Evolutionary conservation across 2,329 filamentous ascomycete genomes (phyloP).

Genomic region (Ophiostoma australiae): DNA sequence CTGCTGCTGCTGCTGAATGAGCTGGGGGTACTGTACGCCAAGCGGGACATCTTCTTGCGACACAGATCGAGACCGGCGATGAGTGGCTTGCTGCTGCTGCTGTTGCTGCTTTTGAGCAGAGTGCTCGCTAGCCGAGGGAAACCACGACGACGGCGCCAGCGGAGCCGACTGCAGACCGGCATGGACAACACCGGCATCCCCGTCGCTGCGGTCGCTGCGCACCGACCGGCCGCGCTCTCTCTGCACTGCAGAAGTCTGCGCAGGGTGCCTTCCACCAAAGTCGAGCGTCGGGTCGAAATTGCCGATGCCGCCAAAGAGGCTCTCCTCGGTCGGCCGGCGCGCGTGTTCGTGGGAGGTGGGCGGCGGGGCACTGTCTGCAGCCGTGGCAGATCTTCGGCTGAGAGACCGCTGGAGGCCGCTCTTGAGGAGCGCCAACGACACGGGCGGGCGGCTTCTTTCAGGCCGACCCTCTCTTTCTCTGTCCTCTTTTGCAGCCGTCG

Average conservation of each 20-base stretch:
- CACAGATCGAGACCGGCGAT: background rate
- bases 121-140: constrained; percentile 37
- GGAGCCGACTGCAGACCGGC: constrained; percentile 4
- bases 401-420: constrained; percentile 35
- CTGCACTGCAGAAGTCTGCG: background rate
- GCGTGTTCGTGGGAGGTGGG: constrained; percentile 32
- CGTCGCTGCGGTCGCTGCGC: constrained; percentile 33
- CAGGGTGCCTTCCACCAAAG: constrained; percentile 48
- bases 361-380: constrained; percentile 22
- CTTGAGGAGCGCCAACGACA: constrained; percentile 18
- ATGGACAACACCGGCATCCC: background rate
- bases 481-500: background rate
- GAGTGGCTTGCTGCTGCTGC: background rate
- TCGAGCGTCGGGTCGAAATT: constrained; percentile 63
- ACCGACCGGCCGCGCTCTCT: constrained; percentile 40
- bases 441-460: background rate
- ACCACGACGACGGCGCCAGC: constrained; percentile 33
- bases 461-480: background rate
- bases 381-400: constrained; percentile 16
- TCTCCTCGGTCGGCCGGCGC: constrained; percentile 44
- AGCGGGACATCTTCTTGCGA: constrained; percentile 25
- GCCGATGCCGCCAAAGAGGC: constrained; percentile 56
- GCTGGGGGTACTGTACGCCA: constrained; percentile 22
- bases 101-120: constrained; percentile 25
- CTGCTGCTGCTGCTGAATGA: constrained; percentile 21